phyloP scores from a whole-genome alignment of 2,329 filamentous ascomycete genomes.

The Stemphylium vesicarium region DNA sequence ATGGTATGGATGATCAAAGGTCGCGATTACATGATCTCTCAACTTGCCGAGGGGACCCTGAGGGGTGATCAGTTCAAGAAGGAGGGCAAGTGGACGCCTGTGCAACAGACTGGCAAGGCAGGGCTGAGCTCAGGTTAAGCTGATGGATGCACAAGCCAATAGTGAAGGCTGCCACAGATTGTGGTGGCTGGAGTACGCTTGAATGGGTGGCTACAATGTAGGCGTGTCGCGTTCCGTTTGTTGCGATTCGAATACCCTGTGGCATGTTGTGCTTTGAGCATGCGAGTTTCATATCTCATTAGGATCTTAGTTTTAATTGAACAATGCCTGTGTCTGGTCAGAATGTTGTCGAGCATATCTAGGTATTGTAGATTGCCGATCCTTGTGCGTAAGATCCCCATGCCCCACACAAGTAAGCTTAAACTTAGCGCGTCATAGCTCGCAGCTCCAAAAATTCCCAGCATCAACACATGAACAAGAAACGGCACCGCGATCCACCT shows the following conservation, averaged over 20 bases:
- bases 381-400: conserved; percentile 2
- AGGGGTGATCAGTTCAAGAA: conserved; percentile 44
- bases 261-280: not conserved
- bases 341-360: not conserved
- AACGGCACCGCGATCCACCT: not conserved
- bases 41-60: conserved; percentile 34
- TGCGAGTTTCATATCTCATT: not conserved
- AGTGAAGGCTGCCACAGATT: not conserved
- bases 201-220: not conserved
- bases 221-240: conserved; percentile 2
- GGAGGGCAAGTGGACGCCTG: conserved; percentile 45
- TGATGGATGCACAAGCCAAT: not conserved
- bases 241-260: conserved; percentile 3
- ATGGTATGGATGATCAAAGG: conserved; percentile 55
- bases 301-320: not conserved
- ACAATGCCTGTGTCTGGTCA: no score
- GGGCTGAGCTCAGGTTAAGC: conserved; percentile 28
- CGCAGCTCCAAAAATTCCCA: conserved; percentile 37
- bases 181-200: not conserved
- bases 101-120: conserved; percentile 29
- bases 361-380: conserved; percentile 1
- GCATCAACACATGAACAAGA: conserved; percentile 1
- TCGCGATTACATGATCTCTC: conserved; percentile 48
- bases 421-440: conserved; percentile 31
- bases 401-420: conserved; percentile 22